Base-by-base conservation (phyloP, 1,284 basidiomycete species). In the Filobasidium uniguttulatum region DNA sequence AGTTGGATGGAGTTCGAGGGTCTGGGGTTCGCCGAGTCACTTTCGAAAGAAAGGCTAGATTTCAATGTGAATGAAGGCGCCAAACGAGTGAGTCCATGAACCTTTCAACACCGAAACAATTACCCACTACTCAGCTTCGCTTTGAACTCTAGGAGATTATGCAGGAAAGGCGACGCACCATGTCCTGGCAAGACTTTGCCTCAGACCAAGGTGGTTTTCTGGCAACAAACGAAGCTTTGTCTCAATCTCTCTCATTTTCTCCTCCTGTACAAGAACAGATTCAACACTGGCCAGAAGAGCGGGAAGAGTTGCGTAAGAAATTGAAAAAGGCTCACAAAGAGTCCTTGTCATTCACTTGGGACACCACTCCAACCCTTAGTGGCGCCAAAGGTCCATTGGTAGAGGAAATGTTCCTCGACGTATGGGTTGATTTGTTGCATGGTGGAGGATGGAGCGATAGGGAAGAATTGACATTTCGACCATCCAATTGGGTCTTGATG, bases 401-500 rank as follows among this genome's bases (percentile, higher is more conserved):
- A 26, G 87, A 91, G 62, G 86, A 89, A 66, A 77, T 83, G 0
- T 90, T 91, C 64, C 60, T 90, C 37, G 84, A 87, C 59, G 82
- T 84, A 25, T 91, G 87, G 68, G 84, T 82, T 59, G 87, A 91
- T 66, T 69, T 91, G 40, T 72, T 87, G 40, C 81, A 83, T 56
- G 83, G 85, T 25, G 79, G 80, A 20, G 82, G 81, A 0, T 85
- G 83, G 83, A 76, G 80, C 73, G 81, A 86, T 58, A 70, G 81
- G 53, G 74, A 72, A 3, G 84, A 86, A 60, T 75, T 80, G 56
- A 73, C 81, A 3, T 85, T 87, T 62, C 74, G 83, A 57, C 85
- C 89, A 59, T 84, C 85, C 55, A 85, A 85, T 61, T 91, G 86
- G 85, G 85, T 82, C n/a, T 60, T 93, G 72, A 78, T 88, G 52